Evolutionary conservation across 192 early-diverging fungal genomes (phyloP), one percentile per base, ranked within the genome.

Genomic region (Umbelopsis ramanniana): DNA sequence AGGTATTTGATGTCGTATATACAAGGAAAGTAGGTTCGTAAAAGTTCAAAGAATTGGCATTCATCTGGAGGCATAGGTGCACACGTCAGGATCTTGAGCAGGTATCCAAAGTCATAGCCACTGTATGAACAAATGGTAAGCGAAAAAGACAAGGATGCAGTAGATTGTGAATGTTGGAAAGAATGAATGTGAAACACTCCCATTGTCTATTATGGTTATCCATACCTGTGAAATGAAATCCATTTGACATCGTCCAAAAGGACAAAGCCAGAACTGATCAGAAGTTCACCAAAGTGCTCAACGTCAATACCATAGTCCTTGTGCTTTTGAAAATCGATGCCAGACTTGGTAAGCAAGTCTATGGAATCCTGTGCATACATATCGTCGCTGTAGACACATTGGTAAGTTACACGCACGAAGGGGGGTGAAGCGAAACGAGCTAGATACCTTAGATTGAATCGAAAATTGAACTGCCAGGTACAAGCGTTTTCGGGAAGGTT

Each of bases 361-460:
- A 99, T 98, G 8, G 98, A 99, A 79, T 98, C 95, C 81, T 96
- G 97, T 14, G 98, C 98, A 76, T 97, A 99, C 98, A 99, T 99
- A 83, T 98, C 97, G 46, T 91, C 91, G 57, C 90, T 94, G 72
- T 29, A 46, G 33, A 37, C 35, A 46, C 0, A 15, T 46, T 15
- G 46, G 10, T 46, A 0, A 17, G n/a, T n/a, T n/a, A n/a, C n/a
- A 17, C 12, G 46, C 46, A 17, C 77, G 23, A 45, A 29, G 0
- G 6, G 37, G 17, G 17, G 55, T 69, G 17, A 48, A 29, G 29
- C 29, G 46, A 38, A n/a, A 71, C 46, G 53, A 11, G 50, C 26
- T 4, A 75, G 85, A 76, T 79, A 94, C 93, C 80, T 83, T 54
- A 99, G 76, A 75, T 90, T 94, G 77, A 99, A 99, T 76, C 93